Conservation (phyloP, 139 green algal genomes). For the Chlamydomonas eustigma region DNA sequence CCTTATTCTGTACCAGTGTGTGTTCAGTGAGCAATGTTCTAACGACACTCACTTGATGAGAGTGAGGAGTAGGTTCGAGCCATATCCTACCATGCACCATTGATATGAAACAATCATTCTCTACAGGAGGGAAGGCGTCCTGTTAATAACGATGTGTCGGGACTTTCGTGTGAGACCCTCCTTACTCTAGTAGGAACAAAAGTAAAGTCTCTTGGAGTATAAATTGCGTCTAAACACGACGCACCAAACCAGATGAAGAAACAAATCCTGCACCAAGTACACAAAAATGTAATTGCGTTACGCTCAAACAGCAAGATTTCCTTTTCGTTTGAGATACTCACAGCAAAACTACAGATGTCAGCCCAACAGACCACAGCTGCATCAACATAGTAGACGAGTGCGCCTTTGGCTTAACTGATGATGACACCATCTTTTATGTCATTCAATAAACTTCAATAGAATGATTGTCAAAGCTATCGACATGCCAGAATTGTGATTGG, state of each 20-base stretch:
- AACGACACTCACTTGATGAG: not conserved
- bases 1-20: not conserved
- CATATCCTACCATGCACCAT: constrained; percentile 24
- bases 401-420: too few species aligned
- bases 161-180: too few species aligned
- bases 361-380: not conserved
- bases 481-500: too few species aligned
- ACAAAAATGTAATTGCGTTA: too few species aligned
- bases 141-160: too few species aligned
- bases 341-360: not conserved
- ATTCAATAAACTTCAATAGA: too few species aligned
- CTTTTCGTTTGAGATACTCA: too few species aligned
- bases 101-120: constrained; percentile 22
- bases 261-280: not conserved
- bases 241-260: not conserved
- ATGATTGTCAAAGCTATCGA: too few species aligned
- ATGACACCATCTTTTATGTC: too few species aligned
- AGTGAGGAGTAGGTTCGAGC: not conserved
- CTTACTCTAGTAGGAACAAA: not conserved
- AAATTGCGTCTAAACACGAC: not conserved
- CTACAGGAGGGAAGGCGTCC: not conserved
- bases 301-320: too few species aligned
- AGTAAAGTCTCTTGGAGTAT: not conserved
- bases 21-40: not conserved
- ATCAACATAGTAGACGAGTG: not conserved